These are phyloP conservation scores for Acrocalymma vagum DNA, from an alignment of 2,329 filamentous ascomycete genomes.

Conservation along the genomic window DNA sequence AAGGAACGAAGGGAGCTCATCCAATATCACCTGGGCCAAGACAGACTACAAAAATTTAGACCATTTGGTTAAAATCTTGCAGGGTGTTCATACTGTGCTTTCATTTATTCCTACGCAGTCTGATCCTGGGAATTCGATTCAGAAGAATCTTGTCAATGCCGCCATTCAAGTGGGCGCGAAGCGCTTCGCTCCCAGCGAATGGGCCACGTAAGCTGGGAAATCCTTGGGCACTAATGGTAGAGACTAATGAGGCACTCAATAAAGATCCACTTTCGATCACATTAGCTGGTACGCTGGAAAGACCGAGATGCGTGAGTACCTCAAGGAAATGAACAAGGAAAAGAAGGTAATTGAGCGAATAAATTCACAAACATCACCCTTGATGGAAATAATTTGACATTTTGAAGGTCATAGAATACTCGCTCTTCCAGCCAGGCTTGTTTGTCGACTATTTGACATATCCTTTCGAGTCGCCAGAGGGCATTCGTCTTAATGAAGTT, in stretches of 20 bases:
- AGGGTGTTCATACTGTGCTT: constrained; percentile 60
- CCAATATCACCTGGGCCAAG: constrained; percentile 1
- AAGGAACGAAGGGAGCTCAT: not conserved
- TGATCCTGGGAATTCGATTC: constrained; percentile 16
- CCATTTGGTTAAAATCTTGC: constrained; percentile 36
- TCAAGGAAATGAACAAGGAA: constrained; percentile 60
- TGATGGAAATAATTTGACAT: not conserved
- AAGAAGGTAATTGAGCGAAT: constrained; percentile 44
- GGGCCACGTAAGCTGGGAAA: constrained; percentile 31
- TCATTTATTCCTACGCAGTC: constrained; percentile 57
- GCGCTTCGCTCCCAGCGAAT: constrained; percentile 35
- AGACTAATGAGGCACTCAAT: no score
- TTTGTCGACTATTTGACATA: constrained; percentile 62
- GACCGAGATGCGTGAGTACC: constrained; percentile 55
- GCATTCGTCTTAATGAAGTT: constrained; percentile 53
- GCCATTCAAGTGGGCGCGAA: constrained; percentile 29
- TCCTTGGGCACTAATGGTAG: no score
- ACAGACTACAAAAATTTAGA: constrained; percentile 12
- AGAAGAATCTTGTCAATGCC: constrained; percentile 32
- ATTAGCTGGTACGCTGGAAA: constrained; percentile 63
- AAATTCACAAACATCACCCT: no score
- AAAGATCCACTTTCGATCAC: constrained; percentile 42
- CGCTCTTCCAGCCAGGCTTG: constrained; percentile 61
- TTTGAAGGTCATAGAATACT: constrained; percentile 62
- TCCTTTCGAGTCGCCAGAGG: constrained; percentile 56